Percentiles rank a stretch among this genome's conserved stretches.
Conservation (phyloP, 192 early-diverging fungal genomes). For the Coemansia asiatica region DNA sequence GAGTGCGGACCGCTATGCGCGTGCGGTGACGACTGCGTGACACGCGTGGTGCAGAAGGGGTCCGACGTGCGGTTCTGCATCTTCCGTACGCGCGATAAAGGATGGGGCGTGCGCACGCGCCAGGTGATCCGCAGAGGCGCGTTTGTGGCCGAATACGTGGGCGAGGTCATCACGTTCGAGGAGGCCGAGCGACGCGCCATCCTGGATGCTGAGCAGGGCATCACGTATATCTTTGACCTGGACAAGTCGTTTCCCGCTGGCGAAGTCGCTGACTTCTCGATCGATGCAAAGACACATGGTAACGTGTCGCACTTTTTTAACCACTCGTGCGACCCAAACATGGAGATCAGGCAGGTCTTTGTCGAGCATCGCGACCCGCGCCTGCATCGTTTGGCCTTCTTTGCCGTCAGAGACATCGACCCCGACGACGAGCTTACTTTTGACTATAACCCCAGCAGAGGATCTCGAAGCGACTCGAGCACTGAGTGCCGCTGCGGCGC, state of each 20-base stretch:
- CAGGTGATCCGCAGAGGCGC: conserved; percentile 46
- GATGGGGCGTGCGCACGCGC: conserved; percentile 52
- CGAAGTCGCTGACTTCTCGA: conserved; percentile 90
- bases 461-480: conserved; percentile 7
- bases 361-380: conserved; percentile 84
- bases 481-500: conserved; percentile 35
- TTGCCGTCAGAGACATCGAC: conserved; percentile 72
- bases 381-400: conserved; percentile 86
- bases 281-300: conserved; percentile 90
- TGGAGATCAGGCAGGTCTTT: conserved; percentile 48
- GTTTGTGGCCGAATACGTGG: conserved; percentile 96
- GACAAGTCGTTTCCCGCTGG: conserved; percentile 76
- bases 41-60: conserved; percentile 50
- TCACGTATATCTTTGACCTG: conserved; percentile 69
- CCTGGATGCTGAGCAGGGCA: conserved; percentile 22
- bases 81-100: conserved; percentile 38
- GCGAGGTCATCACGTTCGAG: conserved; percentile 82
- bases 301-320: conserved; percentile 97
- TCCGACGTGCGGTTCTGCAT: conserved; percentile 37
- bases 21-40: conserved; percentile 38
- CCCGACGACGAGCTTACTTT: conserved; percentile 89
- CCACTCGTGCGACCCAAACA: conserved; percentile 95
- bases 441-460: conserved; percentile 89
- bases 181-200: conserved; percentile 72
- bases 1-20: conserved; percentile 47